phyloP scores from a whole-genome alignment of 2,329 filamentous ascomycete species.

The Hypocrella siamensis region DNA sequence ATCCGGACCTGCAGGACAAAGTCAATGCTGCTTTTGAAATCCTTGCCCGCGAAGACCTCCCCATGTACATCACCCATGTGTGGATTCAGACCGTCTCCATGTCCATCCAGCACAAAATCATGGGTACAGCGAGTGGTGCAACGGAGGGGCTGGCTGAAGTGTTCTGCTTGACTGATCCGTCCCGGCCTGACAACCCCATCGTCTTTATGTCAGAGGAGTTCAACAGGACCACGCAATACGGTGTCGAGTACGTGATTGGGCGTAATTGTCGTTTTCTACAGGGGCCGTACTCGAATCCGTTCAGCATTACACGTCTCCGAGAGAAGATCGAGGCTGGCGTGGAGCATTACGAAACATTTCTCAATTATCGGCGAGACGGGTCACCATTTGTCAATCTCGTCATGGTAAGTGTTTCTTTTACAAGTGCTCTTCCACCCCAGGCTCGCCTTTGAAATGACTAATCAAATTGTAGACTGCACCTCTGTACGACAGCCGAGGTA shows the following conservation, averaged over 20 bases:
- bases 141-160: constrained; percentile 61
- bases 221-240: constrained; percentile 53
- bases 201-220: constrained; percentile 66
- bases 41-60: constrained; percentile 50
- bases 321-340: constrained; percentile 45
- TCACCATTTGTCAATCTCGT: constrained; percentile 65
- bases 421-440: background rate
- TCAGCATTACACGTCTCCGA: constrained; percentile 44
- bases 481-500: constrained; percentile 50
- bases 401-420: constrained; percentile 42
- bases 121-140: constrained; percentile 49
- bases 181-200: constrained; percentile 55
- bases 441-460: background rate
- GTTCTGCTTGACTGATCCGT: constrained; percentile 62
- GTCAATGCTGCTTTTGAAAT: constrained; percentile 46
- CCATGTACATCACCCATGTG: constrained; percentile 53
- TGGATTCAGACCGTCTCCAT: constrained; percentile 53
- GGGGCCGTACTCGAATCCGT: constrained; percentile 52
- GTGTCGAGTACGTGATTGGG: constrained; percentile 48
- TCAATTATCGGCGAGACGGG: constrained; percentile 66
- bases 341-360: constrained; percentile 57
- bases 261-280: constrained; percentile 69
- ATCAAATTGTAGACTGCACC: constrained; percentile 27
- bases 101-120: constrained; percentile 51
- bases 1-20: constrained; percentile 43